A percentile compares a stretch with the other conserved stretches of the same genome.
These are phyloP conservation scores for Caryopteris hybrid DNA, from an alignment of 305 asterid genomes.

Conservation along the genomic window DNA sequence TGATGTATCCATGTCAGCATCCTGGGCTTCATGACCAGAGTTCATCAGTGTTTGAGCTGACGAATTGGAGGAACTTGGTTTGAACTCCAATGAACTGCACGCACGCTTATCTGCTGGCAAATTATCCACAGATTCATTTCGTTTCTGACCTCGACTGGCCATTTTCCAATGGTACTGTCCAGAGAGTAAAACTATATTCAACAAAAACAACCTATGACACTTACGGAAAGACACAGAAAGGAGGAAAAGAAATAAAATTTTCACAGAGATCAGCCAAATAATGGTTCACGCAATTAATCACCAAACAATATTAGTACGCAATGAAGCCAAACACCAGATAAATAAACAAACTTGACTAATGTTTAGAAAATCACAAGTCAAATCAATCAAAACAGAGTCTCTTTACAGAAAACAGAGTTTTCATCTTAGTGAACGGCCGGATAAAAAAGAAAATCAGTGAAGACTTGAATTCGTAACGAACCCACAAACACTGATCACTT, in stretches of 20 bases:
- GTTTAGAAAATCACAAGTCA: background rate
- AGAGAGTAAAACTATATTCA: slow-evolving; percentile 6
- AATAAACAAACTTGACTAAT: background rate
- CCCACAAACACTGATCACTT: slow-evolving; percentile 15
- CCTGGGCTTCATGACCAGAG: slow-evolving; percentile 49
- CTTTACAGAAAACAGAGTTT: background rate
- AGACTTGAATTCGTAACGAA: slow-evolving; percentile 1
- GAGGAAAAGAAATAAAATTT: slow-evolving; percentile 5
- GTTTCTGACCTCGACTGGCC: slow-evolving; percentile 89
- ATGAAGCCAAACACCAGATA: background rate
- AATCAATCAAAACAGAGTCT: background rate
- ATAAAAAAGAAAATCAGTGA: background rate
- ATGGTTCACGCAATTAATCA: background rate
- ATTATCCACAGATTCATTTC: slow-evolving; percentile 66
- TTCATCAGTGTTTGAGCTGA: slow-evolving; percentile 44
- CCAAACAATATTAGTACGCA: background rate
- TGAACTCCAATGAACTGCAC: slow-evolving; percentile 68
- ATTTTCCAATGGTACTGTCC: slow-evolving; percentile 30
- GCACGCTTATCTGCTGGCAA: slow-evolving; percentile 96
- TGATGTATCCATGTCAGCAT: slow-evolving; percentile 73
- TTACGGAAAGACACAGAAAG: background rate
- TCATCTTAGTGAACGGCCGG: too few species aligned
- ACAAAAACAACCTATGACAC: background rate
- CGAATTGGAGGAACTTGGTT: slow-evolving; percentile 76
- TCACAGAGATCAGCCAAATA: background rate